Evolutionary conservation across 2,329 filamentous ascomycete genomes (phyloP).

Genomic region (Xylariaceae sp.): DNA sequence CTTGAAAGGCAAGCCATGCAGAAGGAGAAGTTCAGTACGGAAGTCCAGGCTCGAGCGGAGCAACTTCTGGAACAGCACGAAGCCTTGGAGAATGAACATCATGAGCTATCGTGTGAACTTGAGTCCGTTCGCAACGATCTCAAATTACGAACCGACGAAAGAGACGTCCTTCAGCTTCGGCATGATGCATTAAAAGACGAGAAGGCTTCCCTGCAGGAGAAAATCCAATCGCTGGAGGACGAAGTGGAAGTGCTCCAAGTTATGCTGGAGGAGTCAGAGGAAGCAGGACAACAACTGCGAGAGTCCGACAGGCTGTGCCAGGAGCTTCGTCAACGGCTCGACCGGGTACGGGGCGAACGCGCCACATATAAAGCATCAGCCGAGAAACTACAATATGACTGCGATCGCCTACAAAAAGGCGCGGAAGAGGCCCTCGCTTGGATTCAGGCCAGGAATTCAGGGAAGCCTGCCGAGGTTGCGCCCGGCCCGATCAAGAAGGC

Average conservation of each 20-base stretch:
- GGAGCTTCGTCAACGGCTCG: conserved; percentile 60
- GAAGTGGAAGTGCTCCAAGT: conserved; percentile 69
- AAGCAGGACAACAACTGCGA: conserved; percentile 44
- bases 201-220: conserved; percentile 61
- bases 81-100: conserved; percentile 35
- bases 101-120: conserved; percentile 44
- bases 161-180: conserved; percentile 61
- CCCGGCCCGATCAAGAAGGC: conserved; percentile 21
- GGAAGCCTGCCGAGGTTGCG: conserved; percentile 16
- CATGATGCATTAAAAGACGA: conserved; percentile 63
- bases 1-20: conserved; percentile 29
- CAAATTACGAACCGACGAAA: conserved; percentile 56
- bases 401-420: conserved; percentile 41
- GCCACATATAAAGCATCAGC: conserved; percentile 49
- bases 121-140: conserved; percentile 55
- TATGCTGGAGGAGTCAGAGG: conserved; percentile 58
- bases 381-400: conserved; percentile 50
- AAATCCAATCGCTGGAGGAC: conserved; percentile 63
- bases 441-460: conserved; percentile 30
- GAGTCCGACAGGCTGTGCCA: conserved; percentile 42
- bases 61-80: conserved; percentile 41
- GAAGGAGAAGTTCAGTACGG: conserved; percentile 42
- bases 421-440: conserved; percentile 35
- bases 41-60: conserved; percentile 41
- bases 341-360: conserved; percentile 62